Percentiles rank a stretch among this genome's conserved stretches.
Conservation (phyloP, 2,329 filamentous ascomycete species). For the Fusarium albosuccineum region DNA sequence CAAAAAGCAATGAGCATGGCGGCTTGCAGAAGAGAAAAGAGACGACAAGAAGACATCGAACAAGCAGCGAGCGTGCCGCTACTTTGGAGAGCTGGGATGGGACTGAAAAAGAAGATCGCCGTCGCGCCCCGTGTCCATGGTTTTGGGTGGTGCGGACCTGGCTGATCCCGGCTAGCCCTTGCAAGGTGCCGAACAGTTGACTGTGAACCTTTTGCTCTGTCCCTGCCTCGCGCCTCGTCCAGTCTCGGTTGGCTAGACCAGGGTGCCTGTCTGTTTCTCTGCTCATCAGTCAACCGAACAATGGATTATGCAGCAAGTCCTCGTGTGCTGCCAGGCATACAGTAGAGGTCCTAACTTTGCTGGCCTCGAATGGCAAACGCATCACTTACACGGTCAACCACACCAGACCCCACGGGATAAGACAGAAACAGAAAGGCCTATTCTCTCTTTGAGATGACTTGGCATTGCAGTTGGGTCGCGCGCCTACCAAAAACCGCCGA, state of each 20-base stretch:
- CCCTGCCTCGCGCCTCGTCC: conserved; percentile 4
- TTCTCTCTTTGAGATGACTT: conserved; percentile 31
- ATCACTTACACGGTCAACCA: conserved; percentile 19
- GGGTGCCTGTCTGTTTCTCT: conserved; percentile 7
- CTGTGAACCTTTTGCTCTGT: conserved; percentile 15
- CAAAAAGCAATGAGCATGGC: conserved; percentile 42
- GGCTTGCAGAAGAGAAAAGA: conserved; percentile 45
- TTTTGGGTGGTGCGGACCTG: conserved; percentile 46
- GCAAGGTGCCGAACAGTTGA: conserved; percentile 35
- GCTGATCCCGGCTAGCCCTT: conserved; percentile 39
- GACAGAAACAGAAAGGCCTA: conserved; percentile 8
- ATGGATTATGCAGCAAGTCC: background rate
- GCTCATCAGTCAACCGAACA: conserved; percentile 2
- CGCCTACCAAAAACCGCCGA: conserved; percentile 25
- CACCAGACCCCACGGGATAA: conserved; percentile 2
- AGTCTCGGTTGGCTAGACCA: background rate
- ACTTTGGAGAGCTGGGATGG: conserved; percentile 29
- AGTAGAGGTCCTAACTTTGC: conserved; percentile 13
- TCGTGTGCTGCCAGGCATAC: background rate
- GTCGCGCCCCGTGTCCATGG: conserved; percentile 45
- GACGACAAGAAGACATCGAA: conserved; percentile 36
- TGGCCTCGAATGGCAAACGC: conserved; percentile 26
- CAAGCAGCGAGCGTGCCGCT: conserved; percentile 9
- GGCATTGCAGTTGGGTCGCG: conserved; percentile 27
- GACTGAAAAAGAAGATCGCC: conserved; percentile 46